Evolutionary conservation across 2,329 filamentous ascomycete species (phyloP), one percentile per base, ranked within the genome.

Genomic region (Alternaria incomplexa): DNA sequence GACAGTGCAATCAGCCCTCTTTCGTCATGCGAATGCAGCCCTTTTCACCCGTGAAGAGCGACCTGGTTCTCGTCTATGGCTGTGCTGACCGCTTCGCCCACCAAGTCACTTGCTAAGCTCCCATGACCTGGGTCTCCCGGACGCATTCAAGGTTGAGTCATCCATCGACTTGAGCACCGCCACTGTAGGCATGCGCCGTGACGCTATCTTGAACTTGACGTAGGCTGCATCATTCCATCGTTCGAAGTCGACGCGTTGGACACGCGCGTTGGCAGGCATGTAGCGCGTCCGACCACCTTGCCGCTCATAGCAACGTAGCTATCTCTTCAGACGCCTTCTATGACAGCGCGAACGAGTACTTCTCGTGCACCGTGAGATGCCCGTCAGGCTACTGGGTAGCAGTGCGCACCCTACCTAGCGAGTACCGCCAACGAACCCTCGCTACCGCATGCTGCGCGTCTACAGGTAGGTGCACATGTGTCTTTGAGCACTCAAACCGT

Each of bases 61-160:
- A 45, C 47, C 64, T 75, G 75, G 77, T 74, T 75, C 65, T 62
- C 62, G 61, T 66, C 66, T 58, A 73, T 72, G 75, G 73, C 71
- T 67, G 71, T 75, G 73, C 70, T 72, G 65, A 69, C 67, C 62
- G 69, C 69, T 65, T 64, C 71, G 63, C 61, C 56, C 28, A 43
- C 28, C 61, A 63, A 70, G 75, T 78, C 76, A 79, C 71, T 73
- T 64, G 71, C 58, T 25, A 67, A 64, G 64, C 64, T 66, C 58
- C 75, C 70, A 70, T 78, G 75, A 77, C 71, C 70, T 56, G 56
- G 50, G 52, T 15, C 28, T 40, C 51, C 46, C 54, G n/a, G 20
- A 20, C 40, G 52, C 44, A 52, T 36, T n/a, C 30, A 30, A 23
- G 13, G 36, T 56, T 68, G 71, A 71, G 63, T 73, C 71, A 71